Conservation (phyloP, 2,329 filamentous ascomycete genomes). For the Trichophyton verrucosum region DNA sequence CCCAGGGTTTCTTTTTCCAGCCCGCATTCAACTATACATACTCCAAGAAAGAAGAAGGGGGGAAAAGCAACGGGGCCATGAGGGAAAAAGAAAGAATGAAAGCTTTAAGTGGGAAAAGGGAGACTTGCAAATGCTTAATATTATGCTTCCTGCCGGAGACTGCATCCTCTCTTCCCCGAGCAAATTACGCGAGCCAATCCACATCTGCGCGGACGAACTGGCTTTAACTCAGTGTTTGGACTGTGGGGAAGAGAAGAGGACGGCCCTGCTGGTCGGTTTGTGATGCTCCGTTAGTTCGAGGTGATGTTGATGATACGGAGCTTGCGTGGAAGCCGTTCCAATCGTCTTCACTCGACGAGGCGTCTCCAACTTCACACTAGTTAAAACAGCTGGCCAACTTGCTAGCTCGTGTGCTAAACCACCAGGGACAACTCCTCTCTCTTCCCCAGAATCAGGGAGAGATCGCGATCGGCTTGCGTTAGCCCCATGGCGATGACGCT, state of each 20-base stretch:
- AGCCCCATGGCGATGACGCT: not conserved
- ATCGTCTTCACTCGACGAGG: not conserved
- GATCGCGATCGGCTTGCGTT: not conserved
- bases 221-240: not conserved
- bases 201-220: conserved; percentile 1
- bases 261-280: not conserved
- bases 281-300: not conserved
- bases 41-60: not conserved
- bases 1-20: not conserved
- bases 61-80: not conserved
- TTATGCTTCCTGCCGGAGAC: conserved; percentile 2
- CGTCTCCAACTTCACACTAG: not conserved
- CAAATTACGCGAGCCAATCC: conserved; percentile 3
- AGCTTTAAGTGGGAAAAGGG: not conserved
- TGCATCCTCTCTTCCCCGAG: not conserved
- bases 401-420: not conserved
- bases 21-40: not conserved
- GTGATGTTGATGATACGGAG: not conserved
- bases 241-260: not conserved
- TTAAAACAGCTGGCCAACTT: no score
- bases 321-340: not conserved
- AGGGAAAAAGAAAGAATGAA: not conserved
- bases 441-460: not conserved
- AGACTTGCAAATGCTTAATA: not conserved
- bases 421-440: not conserved